Evolutionary conservation across 2,329 filamentous ascomycete genomes (phyloP), one percentile per base, ranked within the genome.

Genomic region (Blastomyces parvus): DNA sequence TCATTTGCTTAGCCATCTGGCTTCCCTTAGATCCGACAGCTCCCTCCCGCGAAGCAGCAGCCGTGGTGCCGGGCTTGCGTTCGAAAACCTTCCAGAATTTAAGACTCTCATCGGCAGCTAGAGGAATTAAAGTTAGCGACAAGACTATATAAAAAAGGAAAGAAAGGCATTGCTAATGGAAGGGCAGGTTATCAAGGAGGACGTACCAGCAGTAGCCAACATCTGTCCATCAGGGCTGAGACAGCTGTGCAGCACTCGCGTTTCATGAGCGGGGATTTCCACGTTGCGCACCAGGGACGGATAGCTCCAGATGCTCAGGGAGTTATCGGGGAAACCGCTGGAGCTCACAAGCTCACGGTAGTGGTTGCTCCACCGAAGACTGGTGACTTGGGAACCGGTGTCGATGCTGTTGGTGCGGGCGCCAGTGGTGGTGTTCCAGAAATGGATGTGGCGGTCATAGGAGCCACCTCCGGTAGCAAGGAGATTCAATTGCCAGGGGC

Each of bases 61-160:
- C 84, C 65, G 84, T 80, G 64, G 84, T 81, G 62, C 91, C 91
- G 22, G 92, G 82, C 85, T 97, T 97, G 85, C 96, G 97, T 84
- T 99, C 94, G 73, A 99, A 99, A 70, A 99, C 84, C 86, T 99
- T 99, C 94, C 94, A 99, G 84, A 99, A 99, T 82, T 99, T 99
- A 77, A 99, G 83, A 74, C 88, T 93, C 83, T 99, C 94, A 72
- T 99, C 94, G 46, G 93, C 92, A 70, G 93, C 90, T 86, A 67
- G 40, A 60, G 46, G 7, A 60, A n/a, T 8, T n/a, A 14, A 22
- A 77, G n/a, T 53, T 27, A 62, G 53, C 75, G 67, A 68, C 68
- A 27, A 38, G 25, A 19, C 19, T n/a, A 53, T 14, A 50, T 36
- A 40, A 27, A 11, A 58, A 13, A 53, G 7, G 17, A 63, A 46